Conservation (phyloP, 1,139 yeast genomes). For the Debaryomyces fabryi region DNA sequence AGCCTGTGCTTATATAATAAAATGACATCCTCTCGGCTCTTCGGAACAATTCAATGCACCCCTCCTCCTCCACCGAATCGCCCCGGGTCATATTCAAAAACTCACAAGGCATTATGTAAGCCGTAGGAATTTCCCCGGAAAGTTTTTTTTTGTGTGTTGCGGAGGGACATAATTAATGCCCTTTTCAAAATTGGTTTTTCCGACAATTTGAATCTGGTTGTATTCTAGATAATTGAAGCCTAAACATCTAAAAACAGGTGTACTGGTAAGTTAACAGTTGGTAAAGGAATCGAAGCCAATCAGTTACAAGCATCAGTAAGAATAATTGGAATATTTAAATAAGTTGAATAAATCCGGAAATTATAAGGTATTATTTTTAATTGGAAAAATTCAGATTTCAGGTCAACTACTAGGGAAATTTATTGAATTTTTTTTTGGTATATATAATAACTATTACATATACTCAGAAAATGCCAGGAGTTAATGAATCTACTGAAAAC, state of each 20-base stretch:
- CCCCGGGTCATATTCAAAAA: background rate
- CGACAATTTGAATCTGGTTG: constrained; percentile 1
- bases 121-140: constrained; percentile 8
- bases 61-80: background rate
- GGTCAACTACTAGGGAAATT: background rate
- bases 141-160: constrained; percentile 6
- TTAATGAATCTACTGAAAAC: background rate
- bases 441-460: background rate
- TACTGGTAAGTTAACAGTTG: background rate
- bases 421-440: background rate
- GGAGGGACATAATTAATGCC: constrained; percentile 8
- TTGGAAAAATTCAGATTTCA: background rate
- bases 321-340: background rate
- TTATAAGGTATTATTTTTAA: background rate
- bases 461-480: background rate
- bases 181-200: constrained; percentile 7
- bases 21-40: background rate
- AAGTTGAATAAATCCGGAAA: background rate
- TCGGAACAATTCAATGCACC: constrained; percentile 5
- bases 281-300: background rate
- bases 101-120: background rate
- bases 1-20: background rate
- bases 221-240: background rate
- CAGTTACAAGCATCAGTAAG: background rate
- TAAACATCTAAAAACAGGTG: background rate